Percentiles rank a stretch among this genome's conserved stretches.
These are phyloP conservation scores for Oryza officinalis DNA, from an alignment of 176 grass and related monocot genomes.

Conservation along the genomic window DNA sequence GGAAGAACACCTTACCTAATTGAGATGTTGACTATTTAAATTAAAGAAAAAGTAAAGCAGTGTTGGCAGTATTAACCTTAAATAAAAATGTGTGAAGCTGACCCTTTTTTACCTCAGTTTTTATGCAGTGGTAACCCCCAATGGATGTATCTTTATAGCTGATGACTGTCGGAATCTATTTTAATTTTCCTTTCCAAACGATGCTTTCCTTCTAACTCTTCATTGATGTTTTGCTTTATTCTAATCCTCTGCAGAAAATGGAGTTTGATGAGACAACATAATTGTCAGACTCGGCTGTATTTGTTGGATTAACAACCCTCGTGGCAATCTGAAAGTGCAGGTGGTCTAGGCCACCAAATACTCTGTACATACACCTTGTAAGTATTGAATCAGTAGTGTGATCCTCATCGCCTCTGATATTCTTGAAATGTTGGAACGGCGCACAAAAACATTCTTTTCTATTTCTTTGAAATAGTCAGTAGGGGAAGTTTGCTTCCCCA, in stretches of 20 bases:
- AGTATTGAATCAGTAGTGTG: slow-evolving; percentile 25
- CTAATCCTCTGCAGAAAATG: slow-evolving; percentile 46
- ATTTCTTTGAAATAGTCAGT: slow-evolving; percentile 27
- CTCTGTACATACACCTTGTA: slow-evolving; percentile 49
- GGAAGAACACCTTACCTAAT: not conserved
- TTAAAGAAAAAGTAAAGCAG: not conserved
- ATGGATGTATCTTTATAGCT: not conserved
- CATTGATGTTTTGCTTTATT: not conserved
- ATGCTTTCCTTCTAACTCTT: not conserved
- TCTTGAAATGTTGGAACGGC: slow-evolving; percentile 36
- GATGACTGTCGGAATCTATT: not conserved
- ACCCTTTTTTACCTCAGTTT: not conserved
- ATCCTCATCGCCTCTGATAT: slow-evolving; percentile 10
- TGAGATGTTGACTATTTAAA: not conserved
- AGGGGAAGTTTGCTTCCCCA: not conserved
- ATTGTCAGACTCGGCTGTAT: not conserved
- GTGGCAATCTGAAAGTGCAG: slow-evolving; percentile 29
- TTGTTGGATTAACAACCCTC: slow-evolving; percentile 24
- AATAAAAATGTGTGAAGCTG: not conserved
- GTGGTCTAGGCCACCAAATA: slow-evolving; percentile 12
- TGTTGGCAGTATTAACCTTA: not conserved
- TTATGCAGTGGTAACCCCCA: not conserved
- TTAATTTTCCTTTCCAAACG: not conserved
- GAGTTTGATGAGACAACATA: slow-evolving; percentile 51
- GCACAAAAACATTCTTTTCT: slow-evolving; percentile 46